Evolutionary conservation across 179 eudicot species (phyloP).

Genomic region (Carnegiea gigantea): DNA sequence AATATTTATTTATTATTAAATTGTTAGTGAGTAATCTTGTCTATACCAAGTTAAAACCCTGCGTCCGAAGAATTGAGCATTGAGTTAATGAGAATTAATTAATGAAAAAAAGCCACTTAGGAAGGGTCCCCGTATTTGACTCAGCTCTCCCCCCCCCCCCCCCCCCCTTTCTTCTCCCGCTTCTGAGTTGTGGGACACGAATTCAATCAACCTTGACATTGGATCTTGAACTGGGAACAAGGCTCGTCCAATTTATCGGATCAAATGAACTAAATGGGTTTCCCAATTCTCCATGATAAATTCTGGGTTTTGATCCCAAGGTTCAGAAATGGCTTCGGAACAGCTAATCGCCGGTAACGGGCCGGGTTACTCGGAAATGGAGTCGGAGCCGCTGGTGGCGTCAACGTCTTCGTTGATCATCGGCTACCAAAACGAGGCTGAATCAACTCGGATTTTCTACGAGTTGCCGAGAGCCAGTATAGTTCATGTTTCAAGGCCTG

Average conservation of each 20-base stretch:
- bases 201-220: not conserved
- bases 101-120: too few species aligned
- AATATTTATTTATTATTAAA: too few species aligned
- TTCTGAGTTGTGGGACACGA: conserved; percentile 32
- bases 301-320: conserved; percentile 9
- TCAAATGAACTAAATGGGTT: conserved; percentile 13
- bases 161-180: not conserved
- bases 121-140: not conserved
- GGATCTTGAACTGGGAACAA: conserved; percentile 22
- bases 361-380: conserved; percentile 55
- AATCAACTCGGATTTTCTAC: conserved; percentile 64
- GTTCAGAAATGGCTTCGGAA: conserved; percentile 50
- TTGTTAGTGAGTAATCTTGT: too few species aligned
- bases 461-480: conserved; percentile 84
- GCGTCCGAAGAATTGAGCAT: too few species aligned
- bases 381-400: conserved; percentile 45
- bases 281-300: not conserved
- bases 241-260: conserved; percentile 13
- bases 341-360: conserved; percentile 52
- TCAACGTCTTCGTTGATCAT: conserved; percentile 49
- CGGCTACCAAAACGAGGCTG: conserved; percentile 39
- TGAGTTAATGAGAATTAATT: too few species aligned
- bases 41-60: too few species aligned
- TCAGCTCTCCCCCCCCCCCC: not conserved
- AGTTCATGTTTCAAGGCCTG: conserved; percentile 80